These are phyloP conservation scores for Rhynchosporium secalis DNA, from an alignment of 2,329 filamentous ascomycete species.

Conservation along the genomic window DNA sequence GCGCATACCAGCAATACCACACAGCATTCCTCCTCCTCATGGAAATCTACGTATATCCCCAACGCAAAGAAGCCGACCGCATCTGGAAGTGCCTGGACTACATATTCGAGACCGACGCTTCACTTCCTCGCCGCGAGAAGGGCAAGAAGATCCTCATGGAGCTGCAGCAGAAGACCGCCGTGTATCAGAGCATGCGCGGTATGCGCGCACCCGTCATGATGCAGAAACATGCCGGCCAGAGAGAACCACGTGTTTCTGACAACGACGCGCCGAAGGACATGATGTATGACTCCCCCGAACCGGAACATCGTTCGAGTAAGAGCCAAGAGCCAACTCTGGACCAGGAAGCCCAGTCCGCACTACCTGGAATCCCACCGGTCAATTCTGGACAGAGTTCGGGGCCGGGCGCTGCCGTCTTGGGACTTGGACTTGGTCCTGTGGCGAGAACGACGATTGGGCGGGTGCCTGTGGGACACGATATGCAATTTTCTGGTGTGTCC, in stretches of 20 bases:
- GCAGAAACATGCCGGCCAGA: slow-evolving; percentile 36
- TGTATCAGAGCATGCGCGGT: slow-evolving; percentile 60
- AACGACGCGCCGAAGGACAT: slow-evolving; percentile 4
- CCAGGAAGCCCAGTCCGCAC: neutral
- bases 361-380: neutral
- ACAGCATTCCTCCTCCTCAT: slow-evolving; percentile 66
- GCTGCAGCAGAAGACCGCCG: slow-evolving; percentile 58
- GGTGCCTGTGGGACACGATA: slow-evolving; percentile 16
- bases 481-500: slow-evolving; percentile 49
- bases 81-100: slow-evolving; percentile 53
- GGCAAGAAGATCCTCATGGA: slow-evolving; percentile 61
- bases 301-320: neutral
- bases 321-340: neutral
- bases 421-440: slow-evolving; percentile 4
- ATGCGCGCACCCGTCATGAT: slow-evolving; percentile 50
- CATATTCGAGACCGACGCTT: slow-evolving; percentile 62
- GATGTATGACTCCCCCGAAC: neutral
- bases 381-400: neutral
- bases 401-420: neutral
- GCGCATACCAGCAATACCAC: slow-evolving; percentile 73
- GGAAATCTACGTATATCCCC: slow-evolving; percentile 57
- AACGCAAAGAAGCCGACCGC: slow-evolving; percentile 55
- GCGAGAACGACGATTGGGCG: slow-evolving; percentile 9
- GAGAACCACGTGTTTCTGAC: slow-evolving; percentile 25
- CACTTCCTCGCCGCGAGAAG: slow-evolving; percentile 56